A percentile compares a stretch with the other conserved stretches of the same genome.
Conservation (phyloP, 106 monocot genomes). For the Ottelia alismoides region DNA sequence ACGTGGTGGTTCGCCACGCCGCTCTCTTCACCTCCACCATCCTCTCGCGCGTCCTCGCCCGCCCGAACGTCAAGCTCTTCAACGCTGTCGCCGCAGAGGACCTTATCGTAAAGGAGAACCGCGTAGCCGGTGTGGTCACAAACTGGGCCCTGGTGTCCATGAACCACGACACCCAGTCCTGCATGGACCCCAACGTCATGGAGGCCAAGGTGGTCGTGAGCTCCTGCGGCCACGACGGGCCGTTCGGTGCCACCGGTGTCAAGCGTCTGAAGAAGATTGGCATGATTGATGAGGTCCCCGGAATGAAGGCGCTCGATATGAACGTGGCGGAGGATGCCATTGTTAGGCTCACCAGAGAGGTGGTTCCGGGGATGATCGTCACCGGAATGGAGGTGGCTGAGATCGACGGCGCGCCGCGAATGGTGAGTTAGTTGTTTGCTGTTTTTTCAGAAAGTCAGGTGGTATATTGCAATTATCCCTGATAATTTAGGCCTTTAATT, state of each 20-base stretch:
- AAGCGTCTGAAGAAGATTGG: slow-evolving; percentile 82
- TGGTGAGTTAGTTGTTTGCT: slow-evolving; percentile 54
- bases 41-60: slow-evolving; percentile 61
- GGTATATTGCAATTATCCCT: too few species aligned
- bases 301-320: slow-evolving; percentile 96
- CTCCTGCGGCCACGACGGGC: slow-evolving; percentile 91
- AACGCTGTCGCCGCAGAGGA: slow-evolving; percentile 95
- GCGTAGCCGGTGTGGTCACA: slow-evolving; percentile 83
- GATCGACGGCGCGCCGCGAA: slow-evolving; percentile 84
- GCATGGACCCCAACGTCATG: slow-evolving; percentile 97
- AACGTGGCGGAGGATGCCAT: slow-evolving; percentile 92
- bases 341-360: slow-evolving; percentile 71
- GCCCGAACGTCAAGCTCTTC: slow-evolving; percentile 96
- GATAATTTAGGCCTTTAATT: too few species aligned
- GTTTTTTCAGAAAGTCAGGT: too few species aligned
- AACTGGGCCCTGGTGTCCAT: slow-evolving; percentile 95
- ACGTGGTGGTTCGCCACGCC: slow-evolving; percentile 88
- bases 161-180: slow-evolving; percentile 97
- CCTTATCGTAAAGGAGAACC: slow-evolving; percentile 70
- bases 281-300: slow-evolving; percentile 72
- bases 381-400: slow-evolving; percentile 99
- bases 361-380: slow-evolving; percentile 93
- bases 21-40: slow-evolving; percentile 92
- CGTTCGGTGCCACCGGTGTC: slow-evolving; percentile 89
- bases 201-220: slow-evolving; percentile 92